Base-by-base conservation (phyloP, 345 rosid species). In the Melastoma malabathricum region DNA sequence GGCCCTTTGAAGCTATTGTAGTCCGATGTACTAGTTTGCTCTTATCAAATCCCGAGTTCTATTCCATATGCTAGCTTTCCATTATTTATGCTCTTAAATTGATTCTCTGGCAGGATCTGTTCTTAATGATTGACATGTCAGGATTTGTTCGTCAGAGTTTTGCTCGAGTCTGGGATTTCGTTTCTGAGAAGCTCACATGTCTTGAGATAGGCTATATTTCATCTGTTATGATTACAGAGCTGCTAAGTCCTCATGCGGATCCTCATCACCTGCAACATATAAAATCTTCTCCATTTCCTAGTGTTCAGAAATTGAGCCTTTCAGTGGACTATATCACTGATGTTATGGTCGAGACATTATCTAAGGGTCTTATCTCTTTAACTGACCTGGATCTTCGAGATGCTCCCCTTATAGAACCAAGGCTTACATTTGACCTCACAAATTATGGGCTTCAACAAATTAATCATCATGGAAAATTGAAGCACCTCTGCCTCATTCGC, bases 381-480 rank as follows among this genome's bases (percentile, higher is more conserved):
- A 78, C 86, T 56, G 78, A 90, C 68, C 66, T 90, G 73, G 98
- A 90, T 66, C 81, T 90, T 59, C 86, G 79, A 56, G 98, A 90
- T 67, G 80, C 89, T 0, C 98, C 92, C 1, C 60, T 78, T 43
- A 77, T 72, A 50, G 86, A 86, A 65, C 96, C 86, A 18, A 69
- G 77, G 20, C 50, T 80, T 51, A 19, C 77, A 19, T 68, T 75
- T 55, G 98, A 90, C 60, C 92, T 90, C 18, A 83, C 98, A 15
- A 86, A 86, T 68, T 63, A 70, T 34, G 96, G 96, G 34, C 86
- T 90, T 59, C 94, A 80, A 49, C 86, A 74, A 70, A 80, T 90
- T 41, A 86, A 86, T 69, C 82, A 62, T 15, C 68, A 75, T 54
- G 84, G 89, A 29, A 86, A 77, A 66, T 64, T 83, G 72, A 86